Base-by-base conservation (phyloP, 805 yeast species). In the Candida verbasci region DNA sequence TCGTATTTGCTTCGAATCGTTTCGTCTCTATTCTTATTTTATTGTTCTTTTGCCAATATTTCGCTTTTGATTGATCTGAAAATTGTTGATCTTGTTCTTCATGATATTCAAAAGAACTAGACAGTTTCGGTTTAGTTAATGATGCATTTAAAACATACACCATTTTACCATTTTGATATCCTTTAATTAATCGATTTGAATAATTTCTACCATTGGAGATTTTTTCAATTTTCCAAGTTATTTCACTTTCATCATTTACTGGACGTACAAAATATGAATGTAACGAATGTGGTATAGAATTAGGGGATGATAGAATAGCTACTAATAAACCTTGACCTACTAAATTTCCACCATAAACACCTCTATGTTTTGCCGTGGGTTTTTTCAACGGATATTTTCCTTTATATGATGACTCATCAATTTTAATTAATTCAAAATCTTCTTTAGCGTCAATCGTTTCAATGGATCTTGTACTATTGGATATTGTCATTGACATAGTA, bases 311-410 rank as follows among this genome's bases (percentile, higher is more conserved):
- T 35, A 55, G 53, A 49, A 66, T 56, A 6, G 70, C 70, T 12
- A 54, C 70, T 10, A 62, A 38, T 14, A 67, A 42, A 5, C 66
- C 58, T 45, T 66, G 70, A 2, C 62, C 70, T 41, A 64, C 62
- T 16, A 67, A 41, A 30, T 56, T 58, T 3, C 72, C 72, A 2
- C 71, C 71, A 37, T 51, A 66, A 10, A 61, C 70, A 8, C 70
- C 70, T 17, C 68, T 46, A 47, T 63, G 42, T n/a, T 27, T 38
- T 6, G 52, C 47, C 7, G 41, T 35, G 1, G 69, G 67, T 40
- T 63, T 64, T 8, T 37, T 24, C 24, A 64, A 52, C 0, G 67
- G 65, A 12, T 31, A 31, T 10, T 41, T 32, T 2, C 63, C 62
- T 31, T 38, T 42, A 38, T 42, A 61, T 20, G 29, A 35, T 22